Evolutionary conservation across 148 eudicot species (phyloP).

Genomic region (Agrostemma githago): DNA sequence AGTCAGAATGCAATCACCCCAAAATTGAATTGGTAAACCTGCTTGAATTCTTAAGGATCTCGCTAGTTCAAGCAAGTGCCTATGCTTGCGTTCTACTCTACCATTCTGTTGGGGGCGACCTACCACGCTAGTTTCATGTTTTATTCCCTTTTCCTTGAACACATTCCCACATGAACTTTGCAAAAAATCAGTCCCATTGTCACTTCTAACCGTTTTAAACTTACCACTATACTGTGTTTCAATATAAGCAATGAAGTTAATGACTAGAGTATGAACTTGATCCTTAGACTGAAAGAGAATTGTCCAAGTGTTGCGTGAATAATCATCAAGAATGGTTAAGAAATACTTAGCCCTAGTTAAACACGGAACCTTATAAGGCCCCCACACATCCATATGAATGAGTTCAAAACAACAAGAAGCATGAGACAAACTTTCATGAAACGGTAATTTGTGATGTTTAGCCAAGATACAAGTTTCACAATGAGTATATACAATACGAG

Average conservation of each 20-base stretch:
- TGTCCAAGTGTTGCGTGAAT: neutral
- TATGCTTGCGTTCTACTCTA: no score
- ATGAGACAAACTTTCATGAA: neutral
- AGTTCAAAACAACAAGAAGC: neutral
- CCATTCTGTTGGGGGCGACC: neutral
- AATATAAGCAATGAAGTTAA: neutral
- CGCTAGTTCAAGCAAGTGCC: neutral
- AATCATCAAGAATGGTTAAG: neutral
- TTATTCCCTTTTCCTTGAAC: neutral
- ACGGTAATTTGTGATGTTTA: neutral
- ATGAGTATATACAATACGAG: no score
- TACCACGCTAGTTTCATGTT: neutral
- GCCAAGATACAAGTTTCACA: slow-evolving; percentile 8
- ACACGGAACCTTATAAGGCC: neutral
- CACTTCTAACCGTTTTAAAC: neutral
- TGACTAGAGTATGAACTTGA: neutral
- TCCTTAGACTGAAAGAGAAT: neutral
- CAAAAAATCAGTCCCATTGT: neutral
- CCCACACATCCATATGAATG: slow-evolving; percentile 9
- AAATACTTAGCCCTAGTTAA: neutral
- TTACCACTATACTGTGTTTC: neutral
- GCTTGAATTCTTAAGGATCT: neutral
- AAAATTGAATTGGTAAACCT: neutral
- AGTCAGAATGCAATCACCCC: neutral
- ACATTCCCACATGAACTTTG: neutral